Evolutionary conservation across 2,329 filamentous ascomycete species (phyloP), one percentile per base, ranked within the genome.

Genomic region (Fonsecaea erecta): DNA sequence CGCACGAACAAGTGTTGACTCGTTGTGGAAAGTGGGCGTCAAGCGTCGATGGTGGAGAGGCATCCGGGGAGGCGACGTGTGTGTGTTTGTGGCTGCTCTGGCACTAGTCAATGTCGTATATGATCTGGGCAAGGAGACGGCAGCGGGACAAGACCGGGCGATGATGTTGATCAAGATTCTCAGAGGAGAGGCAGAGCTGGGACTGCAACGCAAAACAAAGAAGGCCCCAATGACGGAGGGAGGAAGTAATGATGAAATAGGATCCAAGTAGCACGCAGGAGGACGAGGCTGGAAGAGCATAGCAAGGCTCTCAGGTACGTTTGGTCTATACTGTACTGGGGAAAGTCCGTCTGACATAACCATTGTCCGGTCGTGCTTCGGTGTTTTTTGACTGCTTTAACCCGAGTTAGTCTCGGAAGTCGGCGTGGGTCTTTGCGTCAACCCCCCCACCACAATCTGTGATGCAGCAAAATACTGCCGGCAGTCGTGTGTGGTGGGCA

Each of bases 21-120:
- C 87, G 40, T 77, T 93, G 52, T 98, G 93, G 92, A 96, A 96
- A 81, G 92, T 96, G 0, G 93, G 93, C n/a, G 86, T 90, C 62
- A 98, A 98, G 86, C 83, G 89, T 35, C 86, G 92, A 1, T 92
- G 92, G 87, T 97, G 94, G 92, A 87, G 85, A 69, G 91, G 91
- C 11, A 84, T 95, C 75, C 86, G 85, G 72, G 90, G 91, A 40
- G 93, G 93, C 0, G 94, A 98, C 77, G 86, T 97, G 4, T 86
- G 90, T 80, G 80, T 98, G 2, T 93, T 98, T 74, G 90, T 94
- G 16, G 77, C 87, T 18, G 90, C 92, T 54, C 82, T 97, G 78
- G 91, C 91, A 72, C 53, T 70, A 32, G 52, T 71, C 28, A 72
- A 72, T 55, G 67, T 69, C 18, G 65, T 71, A 4, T 69, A 65